Evolutionary conservation across 2,329 filamentous ascomycete genomes (phyloP).

Genomic region (Trichoderma sp.): DNA sequence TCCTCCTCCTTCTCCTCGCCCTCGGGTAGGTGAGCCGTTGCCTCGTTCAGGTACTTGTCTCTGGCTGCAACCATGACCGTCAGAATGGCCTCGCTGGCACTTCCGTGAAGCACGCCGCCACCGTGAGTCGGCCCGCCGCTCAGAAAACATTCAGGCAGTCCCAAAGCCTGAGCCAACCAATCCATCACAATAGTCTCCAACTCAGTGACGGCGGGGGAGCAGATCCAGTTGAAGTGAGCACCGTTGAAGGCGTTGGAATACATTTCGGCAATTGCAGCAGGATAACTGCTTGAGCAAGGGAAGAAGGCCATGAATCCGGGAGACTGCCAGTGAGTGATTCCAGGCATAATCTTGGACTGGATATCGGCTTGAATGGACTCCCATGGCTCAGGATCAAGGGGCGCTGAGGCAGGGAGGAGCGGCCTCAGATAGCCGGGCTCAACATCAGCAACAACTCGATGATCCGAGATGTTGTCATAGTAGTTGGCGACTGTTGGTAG

Average conservation of each 20-base stretch:
- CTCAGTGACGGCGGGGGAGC: conserved; percentile 87
- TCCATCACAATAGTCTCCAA: conserved; percentile 91
- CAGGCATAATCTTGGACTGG: conserved; percentile 81
- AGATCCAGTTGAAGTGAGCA: conserved; percentile 96
- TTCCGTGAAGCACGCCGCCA: conserved; percentile 93
- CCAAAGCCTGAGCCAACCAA: conserved; percentile 78
- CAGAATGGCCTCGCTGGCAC: conserved; percentile 81
- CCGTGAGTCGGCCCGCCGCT: conserved; percentile 68
- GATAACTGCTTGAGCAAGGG: conserved; percentile 76
- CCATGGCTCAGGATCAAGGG: conserved; percentile 69
- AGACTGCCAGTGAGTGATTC: conserved; percentile 90
- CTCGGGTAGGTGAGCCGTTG: conserved; percentile 48
- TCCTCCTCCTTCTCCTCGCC: conserved; percentile 68
- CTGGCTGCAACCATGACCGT: conserved; percentile 85
- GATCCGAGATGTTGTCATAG: conserved; percentile 69
- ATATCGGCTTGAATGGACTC: conserved; percentile 77
- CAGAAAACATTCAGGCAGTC: conserved; percentile 68
- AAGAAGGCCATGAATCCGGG: conserved; percentile 97
- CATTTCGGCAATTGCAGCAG: conserved; percentile 85
- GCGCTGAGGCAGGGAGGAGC: conserved; percentile 67
- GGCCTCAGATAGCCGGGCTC: conserved; percentile 82
- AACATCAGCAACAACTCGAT: conserved; percentile 72
- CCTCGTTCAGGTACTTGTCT: conserved; percentile 69
- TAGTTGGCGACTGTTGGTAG: conserved; percentile 68
- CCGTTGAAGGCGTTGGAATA: conserved; percentile 86